Evolutionary conservation across 768 basidiomycete species (phyloP), one percentile per base, ranked within the genome.

Genomic region (Leccinum aurantiacum): DNA sequence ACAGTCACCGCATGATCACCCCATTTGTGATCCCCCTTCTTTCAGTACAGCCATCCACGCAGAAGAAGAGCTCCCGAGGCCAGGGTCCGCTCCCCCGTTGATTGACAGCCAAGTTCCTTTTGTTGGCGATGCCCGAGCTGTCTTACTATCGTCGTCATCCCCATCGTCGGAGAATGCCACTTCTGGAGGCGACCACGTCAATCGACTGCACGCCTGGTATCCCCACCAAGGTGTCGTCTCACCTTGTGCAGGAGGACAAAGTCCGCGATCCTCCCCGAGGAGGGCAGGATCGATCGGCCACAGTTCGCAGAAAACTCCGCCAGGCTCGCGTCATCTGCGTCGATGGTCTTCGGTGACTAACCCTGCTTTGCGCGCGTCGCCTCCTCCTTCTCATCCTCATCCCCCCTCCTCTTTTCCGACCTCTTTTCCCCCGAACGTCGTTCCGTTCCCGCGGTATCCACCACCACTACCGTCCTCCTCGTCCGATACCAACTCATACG

Each of bases 281-380:
- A 69, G 69, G 70, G 70, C 69, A 60, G 69, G 67, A 27, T 69
- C 69, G 69, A 70, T 70, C 69, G 70, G 69, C 11, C 69, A 70
- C 59, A 71, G 63, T 62, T 60, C 71, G 2, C 67, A 68, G 60
- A 70, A 62, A 67, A 67, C 67, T 63, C 67, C 71, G 63, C 65
- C 53, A 37, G 33, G 60, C 58, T 65, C 69, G 61, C 70, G 71
- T 67, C 71, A 71, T 27, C 61, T 71, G 13, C 70, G 70, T 54
- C 71, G 70, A 55, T 71, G 70, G 70, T 71, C 70, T 48, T 71
- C 70, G 52, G 71, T 69, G 46, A 71, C 67, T 46, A 65, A 72
- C 55, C 60, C 67, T 64, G 64, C 69, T 47, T 59, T 65, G 60
- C 69, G 69, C 60, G 57, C 56, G 51, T 67, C 67, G 3, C 61